A percentile compares a stretch with the other conserved stretches of the same genome.
These are phyloP conservation scores for Parsonsia alboflavescens DNA, from an alignment of 257 asterid species.

Conservation along the genomic window DNA sequence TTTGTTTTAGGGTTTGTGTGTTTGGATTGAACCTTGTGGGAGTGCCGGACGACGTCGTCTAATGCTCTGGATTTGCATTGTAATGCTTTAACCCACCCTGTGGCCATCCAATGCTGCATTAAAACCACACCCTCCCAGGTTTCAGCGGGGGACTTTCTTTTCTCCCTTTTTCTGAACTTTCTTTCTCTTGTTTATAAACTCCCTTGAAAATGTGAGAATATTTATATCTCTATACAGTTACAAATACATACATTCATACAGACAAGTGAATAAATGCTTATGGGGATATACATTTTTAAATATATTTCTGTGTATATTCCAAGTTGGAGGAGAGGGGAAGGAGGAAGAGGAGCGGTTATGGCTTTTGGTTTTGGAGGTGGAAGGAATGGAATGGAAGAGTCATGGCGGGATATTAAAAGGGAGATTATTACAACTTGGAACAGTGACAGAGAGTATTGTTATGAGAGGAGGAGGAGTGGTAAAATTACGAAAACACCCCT, in stretches of 20 bases:
- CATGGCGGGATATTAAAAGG: conserved; percentile 46
- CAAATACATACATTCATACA: conserved; percentile 9
- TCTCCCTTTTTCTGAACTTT: conserved; percentile 1
- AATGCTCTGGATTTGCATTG: conserved; percentile 81
- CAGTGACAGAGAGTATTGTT: background rate
- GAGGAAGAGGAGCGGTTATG: background rate
- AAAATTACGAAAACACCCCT: conserved; percentile 23
- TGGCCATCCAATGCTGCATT: conserved; percentile 43
- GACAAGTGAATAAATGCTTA: background rate
- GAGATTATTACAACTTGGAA: background rate
- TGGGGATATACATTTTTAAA: background rate
- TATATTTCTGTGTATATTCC: background rate
- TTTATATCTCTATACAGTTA: background rate
- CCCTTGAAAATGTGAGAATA: background rate
- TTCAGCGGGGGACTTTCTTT: background rate
- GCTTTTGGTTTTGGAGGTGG: conserved; percentile 16
- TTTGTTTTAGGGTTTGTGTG: conserved; percentile 16
- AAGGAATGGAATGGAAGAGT: conserved; percentile 35
- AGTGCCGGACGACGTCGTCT: conserved; percentile 68
- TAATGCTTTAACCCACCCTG: conserved; percentile 79
- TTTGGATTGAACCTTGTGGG: conserved; percentile 11
- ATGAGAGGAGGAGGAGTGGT: background rate
- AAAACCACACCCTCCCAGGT: background rate
- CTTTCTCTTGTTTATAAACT: conserved; percentile 3
- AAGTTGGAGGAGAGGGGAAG: conserved; percentile 5